Evolutionary conservation across 75 land plant species (phyloP), one percentile per base, ranked within the genome.

Genomic region (Sequoia sempervirens): DNA sequence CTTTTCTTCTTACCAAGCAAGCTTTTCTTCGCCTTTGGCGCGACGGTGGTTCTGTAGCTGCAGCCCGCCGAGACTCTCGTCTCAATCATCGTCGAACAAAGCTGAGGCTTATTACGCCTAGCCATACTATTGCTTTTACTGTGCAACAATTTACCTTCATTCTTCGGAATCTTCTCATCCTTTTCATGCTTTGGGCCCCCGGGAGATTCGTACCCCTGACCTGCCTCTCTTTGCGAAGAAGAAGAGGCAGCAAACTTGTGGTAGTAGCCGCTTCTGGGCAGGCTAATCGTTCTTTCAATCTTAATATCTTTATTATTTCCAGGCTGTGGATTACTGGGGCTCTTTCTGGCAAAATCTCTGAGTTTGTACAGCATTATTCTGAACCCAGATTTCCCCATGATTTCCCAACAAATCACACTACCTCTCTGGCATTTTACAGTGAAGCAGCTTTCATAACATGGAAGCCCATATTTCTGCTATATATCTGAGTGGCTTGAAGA

Each of bases 241-340:
- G 66, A 61, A 23, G 66, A 61, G 5, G 66, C 61, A 56, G 23
- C n/a, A 23, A 61, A 61, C 66, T 61, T 1, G n/a, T 61, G 26
- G 66, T 61, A 61, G 66, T 61, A 61, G n/a, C n/a, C n/a, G 28
- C 66, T 61, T 61, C 66, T 61, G 66, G 66, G 66, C 66, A 61
- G 66, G n/a, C 66, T 61, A 23, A 61, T 61, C 28, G 66, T 61
- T 61, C 66, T 23, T 26, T 61, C 66, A 61, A 61, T 61, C 66
- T 61, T 5, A 23, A 23, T 23, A 61, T 61, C n/a, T 61, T 61
- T 61, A 61, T 61, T 61, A 61, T 61, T 61, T 61, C n/a, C 66
- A 4, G 66, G n/a, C n/a, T 61, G 66, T 61, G n/a, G 66, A 61
- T 61, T 26, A 61, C 1, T 61, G 26, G 26, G 28, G 66, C 7